Evolutionary conservation across 345 rosid species (phyloP), one percentile per base, ranked within the genome.

Genomic region (Eucalyptus tenuipes): DNA sequence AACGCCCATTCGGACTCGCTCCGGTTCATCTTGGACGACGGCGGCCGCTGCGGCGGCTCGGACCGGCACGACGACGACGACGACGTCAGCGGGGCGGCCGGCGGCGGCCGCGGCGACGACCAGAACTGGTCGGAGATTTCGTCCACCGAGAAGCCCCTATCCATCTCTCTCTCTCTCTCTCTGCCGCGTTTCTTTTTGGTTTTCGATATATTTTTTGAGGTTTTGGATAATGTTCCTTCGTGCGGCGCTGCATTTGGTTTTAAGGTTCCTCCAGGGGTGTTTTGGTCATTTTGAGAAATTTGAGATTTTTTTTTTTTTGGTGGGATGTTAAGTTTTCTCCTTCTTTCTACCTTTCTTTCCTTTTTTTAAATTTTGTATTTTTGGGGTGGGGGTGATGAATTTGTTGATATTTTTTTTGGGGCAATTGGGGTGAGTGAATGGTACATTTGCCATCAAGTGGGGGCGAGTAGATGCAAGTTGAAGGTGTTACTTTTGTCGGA

Each of bases 1-100:
- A 98, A 92, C 82, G 97, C 98, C 98, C 99, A 95, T 75, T 95
- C 98, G 4, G 99, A 96, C 25, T 89, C 91, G 89, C 98, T 98
- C 11, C 97, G 94, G 88, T 90, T 93, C 94, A 93, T 93, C 44
- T 55, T 88, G 25, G 90, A 50, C 29, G 64, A 17, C n/a, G 48
- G 49, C 68, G 44, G 20, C 50, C n/a, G 64, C 49, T 49, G 13
- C 37, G 45, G 57, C 48, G 53, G 37, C 44, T 61, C 40, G 17
- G 55, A 44, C 86, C 29, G 84, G 84, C 24, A 31, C 86, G 89
- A 25, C 37, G 89, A 59, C 25, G 57, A 52, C 20, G 49, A 59
- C 50, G 75, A 4, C 3, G 82, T 25, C 47, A 37, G 31, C 29
- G 49, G 12, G 22, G 90, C 7, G 31, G 71, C 87, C 68, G 68